Evolutionary conservation across 2,329 filamentous ascomycete genomes (phyloP), one percentile per base, ranked within the genome.

Genomic region (Corynespora cassiicola): DNA sequence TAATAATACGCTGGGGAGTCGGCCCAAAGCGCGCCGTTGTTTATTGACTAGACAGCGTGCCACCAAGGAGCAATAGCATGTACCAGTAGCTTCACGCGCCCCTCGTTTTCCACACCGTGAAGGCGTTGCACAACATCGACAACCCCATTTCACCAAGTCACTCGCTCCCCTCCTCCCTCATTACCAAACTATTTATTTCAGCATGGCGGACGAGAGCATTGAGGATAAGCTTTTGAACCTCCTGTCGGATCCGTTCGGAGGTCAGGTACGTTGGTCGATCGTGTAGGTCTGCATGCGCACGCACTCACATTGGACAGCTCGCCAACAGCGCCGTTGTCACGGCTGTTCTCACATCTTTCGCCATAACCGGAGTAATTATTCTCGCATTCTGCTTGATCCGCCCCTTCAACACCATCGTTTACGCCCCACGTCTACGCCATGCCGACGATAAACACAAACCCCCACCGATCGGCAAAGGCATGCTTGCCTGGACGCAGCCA

Each of bases 371-470:
- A 47, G 76, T 84, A 53, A 85, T 96, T 54, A 85, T 89, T 47
- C 65, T 95, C 42, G 72, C 84, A 50, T 99, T 97, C 77, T 96
- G 90, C 47, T 75, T 96, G 56, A 77, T 97, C 38, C 88, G 94
- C 45, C 94, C 94, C 5, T 90, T 91, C 69, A 92, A 97, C 69
- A 87, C 86, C 39, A 81, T 92, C 54, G 89, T 99, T 31, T 99
- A 99, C 71, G 91, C 94, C 3, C 94, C 94, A 25, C 92, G 95
- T 66, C 77, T 95, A 31, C 95, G 95, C 66, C 86, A 96, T 75
- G 87, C 90, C 64, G 92, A 97, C 66, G 84, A 90, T 54, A 90
- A 87, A 69, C 90, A 96, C 73, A 82, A 88, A 7, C 94, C 92
- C 12, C 94, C 94, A 9, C 84, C 87, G 1, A 79, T 97, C 57